phyloP scores from a whole-genome alignment of 768 basidiomycete species.

The Gloeophyllum trabeum region DNA sequence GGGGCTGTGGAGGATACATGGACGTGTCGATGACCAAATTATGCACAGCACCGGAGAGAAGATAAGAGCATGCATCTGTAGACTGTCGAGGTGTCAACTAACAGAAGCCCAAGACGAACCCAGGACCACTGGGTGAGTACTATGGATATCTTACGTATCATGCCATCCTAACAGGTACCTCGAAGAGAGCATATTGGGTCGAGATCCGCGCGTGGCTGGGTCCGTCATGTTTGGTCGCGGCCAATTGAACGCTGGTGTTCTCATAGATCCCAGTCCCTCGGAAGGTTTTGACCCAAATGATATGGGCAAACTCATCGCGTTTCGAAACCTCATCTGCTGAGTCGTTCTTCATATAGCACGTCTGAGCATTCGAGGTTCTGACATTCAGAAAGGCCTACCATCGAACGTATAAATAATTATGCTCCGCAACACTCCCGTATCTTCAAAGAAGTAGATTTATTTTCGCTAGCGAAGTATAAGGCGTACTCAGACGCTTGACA shows the following conservation, averaged over 20 bases:
- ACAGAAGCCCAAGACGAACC: constrained; percentile 17
- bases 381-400: constrained; percentile 21
- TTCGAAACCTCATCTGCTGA: constrained; percentile 8
- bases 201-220: constrained; percentile 16
- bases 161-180: background rate
- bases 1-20: constrained; percentile 23
- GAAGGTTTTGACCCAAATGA: constrained; percentile 15
- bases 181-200: constrained; percentile 25
- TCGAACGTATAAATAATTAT: constrained; percentile 26
- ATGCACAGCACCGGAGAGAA: constrained; percentile 26
- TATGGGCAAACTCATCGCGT: constrained; percentile 10
- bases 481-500: constrained; percentile 6
- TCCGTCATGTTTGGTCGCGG: constrained; percentile 23
- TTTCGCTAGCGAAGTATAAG: background rate
- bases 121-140: constrained; percentile 21
- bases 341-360: background rate
- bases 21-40: constrained; percentile 28
- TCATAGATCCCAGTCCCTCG: constrained; percentile 18
- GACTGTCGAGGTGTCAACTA: background rate
- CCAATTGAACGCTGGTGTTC: constrained; percentile 18
- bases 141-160: background rate
- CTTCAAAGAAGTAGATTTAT: constrained; percentile 28
- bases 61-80: constrained; percentile 9
- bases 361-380: background rate
- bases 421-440: constrained; percentile 33